Evolutionary conservation across 2,329 filamentous ascomycete species (phyloP).

Genomic region (Aspergillus uvarum): DNA sequence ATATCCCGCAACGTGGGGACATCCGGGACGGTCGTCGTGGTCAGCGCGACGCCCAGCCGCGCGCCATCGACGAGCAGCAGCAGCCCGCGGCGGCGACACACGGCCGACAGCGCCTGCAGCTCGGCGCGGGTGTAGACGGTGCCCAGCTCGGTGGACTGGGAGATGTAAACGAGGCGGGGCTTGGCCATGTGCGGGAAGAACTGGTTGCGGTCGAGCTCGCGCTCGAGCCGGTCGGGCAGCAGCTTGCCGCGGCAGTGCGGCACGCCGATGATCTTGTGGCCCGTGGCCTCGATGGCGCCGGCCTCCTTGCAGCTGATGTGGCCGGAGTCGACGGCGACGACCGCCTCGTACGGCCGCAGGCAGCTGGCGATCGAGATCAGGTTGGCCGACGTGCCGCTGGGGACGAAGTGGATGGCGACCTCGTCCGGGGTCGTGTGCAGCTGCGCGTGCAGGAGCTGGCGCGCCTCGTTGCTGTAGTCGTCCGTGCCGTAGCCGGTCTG

Average conservation of each 20-base stretch:
- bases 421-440: conserved; percentile 35
- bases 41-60: conserved; percentile 47
- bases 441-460: conserved; percentile 42
- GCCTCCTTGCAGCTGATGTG: conserved; percentile 54
- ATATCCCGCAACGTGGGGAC: conserved; percentile 49
- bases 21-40: conserved; percentile 37
- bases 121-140: conserved; percentile 50
- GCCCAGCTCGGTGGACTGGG: conserved; percentile 53
- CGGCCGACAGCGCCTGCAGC: conserved; percentile 42
- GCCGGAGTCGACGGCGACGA: conserved; percentile 52
- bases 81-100: conserved; percentile 45
- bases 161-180: conserved; percentile 53
- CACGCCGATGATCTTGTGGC: conserved; percentile 55
- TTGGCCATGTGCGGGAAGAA: conserved; percentile 56
- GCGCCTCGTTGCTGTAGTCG: conserved; percentile 45
- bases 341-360: conserved; percentile 52
- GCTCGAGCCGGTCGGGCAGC: conserved; percentile 44
- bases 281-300: conserved; percentile 53
- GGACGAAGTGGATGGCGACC: conserved; percentile 53
- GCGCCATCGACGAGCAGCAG: conserved; percentile 53
- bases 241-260: conserved; percentile 50
- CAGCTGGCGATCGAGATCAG: conserved; percentile 55
- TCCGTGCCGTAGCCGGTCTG: conserved; percentile 52
- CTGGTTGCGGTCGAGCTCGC: conserved; percentile 49
- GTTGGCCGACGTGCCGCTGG: conserved; percentile 54